These are phyloP conservation scores for Naganishia kalamii DNA, from an alignment of 768 basidiomycete species.

Conservation along the genomic window DNA sequence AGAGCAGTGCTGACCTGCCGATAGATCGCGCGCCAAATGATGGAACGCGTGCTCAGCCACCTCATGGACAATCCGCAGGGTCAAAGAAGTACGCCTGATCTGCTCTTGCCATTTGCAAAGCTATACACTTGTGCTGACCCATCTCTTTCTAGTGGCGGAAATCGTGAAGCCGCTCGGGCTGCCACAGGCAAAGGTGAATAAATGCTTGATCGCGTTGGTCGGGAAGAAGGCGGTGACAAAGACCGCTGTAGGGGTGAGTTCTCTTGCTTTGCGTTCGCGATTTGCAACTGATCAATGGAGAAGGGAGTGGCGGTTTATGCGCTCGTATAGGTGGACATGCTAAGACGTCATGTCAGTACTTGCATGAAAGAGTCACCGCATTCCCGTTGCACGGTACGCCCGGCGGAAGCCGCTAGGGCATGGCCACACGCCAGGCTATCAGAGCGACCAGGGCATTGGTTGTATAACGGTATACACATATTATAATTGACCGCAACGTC, in stretches of 20 bases:
- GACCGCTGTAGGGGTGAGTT: constrained; percentile 39
- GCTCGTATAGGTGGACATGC: too few relatives aligned
- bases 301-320: too few relatives aligned
- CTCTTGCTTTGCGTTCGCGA: too few relatives aligned
- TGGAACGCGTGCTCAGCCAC: constrained; percentile 72
- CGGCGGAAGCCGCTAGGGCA: too few relatives aligned
- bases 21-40: constrained; percentile 65
- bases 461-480: too few relatives aligned
- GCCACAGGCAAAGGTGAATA: constrained; percentile 84
- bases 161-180: constrained; percentile 73
- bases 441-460: too few relatives aligned
- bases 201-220: constrained; percentile 84
- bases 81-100: constrained; percentile 57
- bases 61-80: constrained; percentile 64
- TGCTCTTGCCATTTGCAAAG: not conserved
- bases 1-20: not conserved
- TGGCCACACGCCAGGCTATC: too few relatives aligned
- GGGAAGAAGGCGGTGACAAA: constrained; percentile 77
- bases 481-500: too few relatives aligned
- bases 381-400: too few relatives aligned
- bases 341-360: too few relatives aligned
- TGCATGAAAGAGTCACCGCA: too few relatives aligned
- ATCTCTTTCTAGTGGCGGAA: constrained; percentile 57
- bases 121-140: constrained; percentile 22
- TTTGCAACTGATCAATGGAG: too few relatives aligned